Conservation (phyloP, 805 yeast species). For the Wickerhamiella sergipiensis region DNA sequence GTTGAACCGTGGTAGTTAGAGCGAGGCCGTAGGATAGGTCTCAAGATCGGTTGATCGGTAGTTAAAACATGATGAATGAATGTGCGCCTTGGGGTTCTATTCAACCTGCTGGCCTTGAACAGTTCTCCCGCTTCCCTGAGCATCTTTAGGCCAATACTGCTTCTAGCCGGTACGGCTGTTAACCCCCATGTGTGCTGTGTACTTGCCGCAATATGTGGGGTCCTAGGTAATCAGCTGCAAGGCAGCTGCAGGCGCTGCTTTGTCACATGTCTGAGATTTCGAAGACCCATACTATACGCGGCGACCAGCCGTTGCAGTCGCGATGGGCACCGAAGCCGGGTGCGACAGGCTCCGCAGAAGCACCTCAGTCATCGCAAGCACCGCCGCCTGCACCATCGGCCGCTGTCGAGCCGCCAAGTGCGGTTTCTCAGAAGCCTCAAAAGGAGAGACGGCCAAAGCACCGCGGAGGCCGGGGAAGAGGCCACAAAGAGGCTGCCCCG, state of each 20-base stretch:
- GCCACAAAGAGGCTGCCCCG: neutral
- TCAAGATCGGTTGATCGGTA: too few species aligned
- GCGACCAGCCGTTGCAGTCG: neutral
- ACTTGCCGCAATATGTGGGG: too few species aligned
- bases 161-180: too few species aligned
- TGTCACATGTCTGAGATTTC: neutral
- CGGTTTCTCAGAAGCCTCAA: neutral
- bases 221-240: too few species aligned
- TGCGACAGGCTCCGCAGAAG: neutral
- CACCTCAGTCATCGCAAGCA: neutral
- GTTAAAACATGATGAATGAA: too few species aligned
- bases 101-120: too few species aligned
- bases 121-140: too few species aligned
- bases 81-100: too few species aligned
- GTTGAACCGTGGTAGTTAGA: too few species aligned
- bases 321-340: neutral
- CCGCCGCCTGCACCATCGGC: neutral
- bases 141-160: too few species aligned
- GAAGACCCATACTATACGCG: neutral
- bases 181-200: too few species aligned
- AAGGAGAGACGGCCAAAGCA: neutral
- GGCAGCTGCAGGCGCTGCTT: neutral
- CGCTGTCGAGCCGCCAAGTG: neutral
- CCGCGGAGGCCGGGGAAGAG: neutral
- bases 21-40: too few species aligned